Evolutionary conservation across 78 protist genomes (phyloP).

Genomic region (Dictyostelium purpureum): DNA sequence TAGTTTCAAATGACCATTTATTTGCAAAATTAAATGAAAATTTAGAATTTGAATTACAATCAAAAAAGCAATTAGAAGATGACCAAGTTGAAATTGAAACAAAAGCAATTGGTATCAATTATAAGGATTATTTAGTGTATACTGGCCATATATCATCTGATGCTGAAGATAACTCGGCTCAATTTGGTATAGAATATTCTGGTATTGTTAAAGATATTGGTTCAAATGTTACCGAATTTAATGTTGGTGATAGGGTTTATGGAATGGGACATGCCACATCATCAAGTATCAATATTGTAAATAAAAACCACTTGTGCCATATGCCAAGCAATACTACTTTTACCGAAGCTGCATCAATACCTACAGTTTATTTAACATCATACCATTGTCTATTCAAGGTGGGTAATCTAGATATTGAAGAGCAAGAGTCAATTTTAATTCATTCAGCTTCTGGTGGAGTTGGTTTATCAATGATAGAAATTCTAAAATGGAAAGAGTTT

Average conservation of each 20-base stretch:
- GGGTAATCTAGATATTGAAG: slow-evolving; percentile 12
- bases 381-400: slow-evolving; percentile 17
- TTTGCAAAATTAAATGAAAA: no score
- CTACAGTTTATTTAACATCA: slow-evolving; percentile 63
- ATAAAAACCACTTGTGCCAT: not conserved
- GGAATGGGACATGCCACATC: slow-evolving; percentile 6
- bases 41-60: not conserved
- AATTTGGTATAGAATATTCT: slow-evolving; percentile 46
- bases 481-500: slow-evolving; percentile 73
- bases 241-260: slow-evolving; percentile 52
- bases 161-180: not conserved
- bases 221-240: not conserved
- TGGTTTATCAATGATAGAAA: slow-evolving; percentile 88
- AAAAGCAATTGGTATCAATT: slow-evolving; percentile 10
- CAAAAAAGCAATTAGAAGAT: not conserved
- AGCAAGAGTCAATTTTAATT: slow-evolving; percentile 62
- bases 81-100: slow-evolving; percentile 23
- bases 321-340: not conserved
- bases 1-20: no score
- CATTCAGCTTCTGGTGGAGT: slow-evolving; percentile 92
- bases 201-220: slow-evolving; percentile 30
- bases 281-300: not conserved
- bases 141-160: not conserved
- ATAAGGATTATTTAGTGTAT: slow-evolving; percentile 18
- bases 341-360: slow-evolving; percentile 42